phyloP scores from a whole-genome alignment of 1,284 basidiomycete genomes.

The Cryptococcus amylolentus region DNA sequence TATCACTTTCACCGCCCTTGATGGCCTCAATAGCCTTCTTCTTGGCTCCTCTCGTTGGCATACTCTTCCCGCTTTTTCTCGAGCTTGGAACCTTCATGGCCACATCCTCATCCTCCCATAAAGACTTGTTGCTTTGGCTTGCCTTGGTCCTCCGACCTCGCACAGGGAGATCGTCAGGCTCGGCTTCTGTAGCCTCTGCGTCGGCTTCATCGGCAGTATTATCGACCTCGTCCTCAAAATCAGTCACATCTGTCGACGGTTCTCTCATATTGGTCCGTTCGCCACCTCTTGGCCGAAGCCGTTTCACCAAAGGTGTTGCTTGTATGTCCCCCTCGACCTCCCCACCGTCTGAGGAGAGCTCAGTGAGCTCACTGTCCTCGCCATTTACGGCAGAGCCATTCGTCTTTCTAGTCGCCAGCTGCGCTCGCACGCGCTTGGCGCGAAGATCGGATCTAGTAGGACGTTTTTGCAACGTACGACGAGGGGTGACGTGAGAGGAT shows the following conservation, averaged over 20 bases:
- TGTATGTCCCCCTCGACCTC: conserved; percentile 56
- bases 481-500: not conserved
- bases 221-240: conserved; percentile 49
- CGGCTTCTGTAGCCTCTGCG: conserved; percentile 18
- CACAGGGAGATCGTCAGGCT: not conserved
- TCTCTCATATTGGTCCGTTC: conserved; percentile 18
- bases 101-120: conserved; percentile 11
- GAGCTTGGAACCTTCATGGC: conserved; percentile 6
- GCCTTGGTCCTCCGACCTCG: no score
- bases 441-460: not conserved
- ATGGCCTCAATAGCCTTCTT: conserved; percentile 26
- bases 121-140: no score
- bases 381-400: conserved; percentile 1
- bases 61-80: conserved; percentile 5
- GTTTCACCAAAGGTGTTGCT: conserved; percentile 58
- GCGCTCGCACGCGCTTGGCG: not conserved
- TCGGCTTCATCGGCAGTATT: conserved; percentile 46
- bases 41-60: conserved; percentile 25
- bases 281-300: conserved; percentile 28
- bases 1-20: conserved; percentile 31
- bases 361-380: conserved; percentile 4
- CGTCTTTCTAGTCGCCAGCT: not conserved
- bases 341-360: conserved; percentile 4
- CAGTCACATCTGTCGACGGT: conserved; percentile 43
- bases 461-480: not conserved